Evolutionary conservation across 495 filamentous ascomycete genomes (phyloP), one percentile per base, ranked within the genome.

Genomic region (Penicillium simplicissimum): DNA sequence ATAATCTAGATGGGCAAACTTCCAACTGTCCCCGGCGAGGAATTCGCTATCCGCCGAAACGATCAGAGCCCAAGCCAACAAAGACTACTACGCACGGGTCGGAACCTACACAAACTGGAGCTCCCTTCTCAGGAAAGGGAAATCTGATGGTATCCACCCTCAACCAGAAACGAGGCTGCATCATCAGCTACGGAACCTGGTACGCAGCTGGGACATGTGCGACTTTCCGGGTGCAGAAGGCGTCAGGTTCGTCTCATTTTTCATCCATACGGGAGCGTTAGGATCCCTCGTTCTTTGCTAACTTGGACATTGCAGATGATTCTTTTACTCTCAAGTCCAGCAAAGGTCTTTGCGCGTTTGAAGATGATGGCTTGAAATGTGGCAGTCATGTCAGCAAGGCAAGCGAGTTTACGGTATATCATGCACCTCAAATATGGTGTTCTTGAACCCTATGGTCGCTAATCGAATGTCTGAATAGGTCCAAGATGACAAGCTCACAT

Each of bases 151-250:
- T 88, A 0, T 73, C 79, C 7, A 81, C 78, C 0, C 63, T 68
- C 21, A 83, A 83, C 19, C 75, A 76, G 23, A 70, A 75, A 33
- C 78, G 80, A n/a, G 89, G 89, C 36, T 92, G 88, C 63, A 75
- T 92, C 60, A 91, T 91, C 72, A 85, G 85, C 64, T 75, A 71
- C 9, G 89, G 89, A 11, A 84, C 80, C 3, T 92, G 89, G 89
- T 92, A 86, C 66, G 77, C 79, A 0, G 80, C 78, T 14, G 89
- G 89, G 0, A 88, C 88, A 1, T 91, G 88, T 68, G 89, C 89
- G 6, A 88, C 84, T 8, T 90, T 86, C 74, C 85, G 80, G 4
- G 80, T 84, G 1, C 75, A 82, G 42, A 69, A 73, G 37, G 61
- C 72, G 0, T 77, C 82, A 43, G 82, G 81, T 82, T 36, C 31